phyloP scores from a whole-genome alignment of 306 rosid species.

The Vigna angularis region DNA sequence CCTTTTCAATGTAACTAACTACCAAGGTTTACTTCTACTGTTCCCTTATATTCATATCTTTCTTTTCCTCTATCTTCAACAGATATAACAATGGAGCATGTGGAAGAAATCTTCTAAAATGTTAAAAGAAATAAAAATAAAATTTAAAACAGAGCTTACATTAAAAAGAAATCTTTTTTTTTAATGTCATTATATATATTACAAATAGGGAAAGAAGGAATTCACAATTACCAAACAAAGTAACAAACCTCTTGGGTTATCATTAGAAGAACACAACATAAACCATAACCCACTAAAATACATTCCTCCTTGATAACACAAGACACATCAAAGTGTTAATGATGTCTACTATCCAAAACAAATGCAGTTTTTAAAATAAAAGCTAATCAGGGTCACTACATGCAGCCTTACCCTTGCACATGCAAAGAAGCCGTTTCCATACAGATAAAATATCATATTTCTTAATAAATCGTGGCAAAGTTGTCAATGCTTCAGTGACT shows the following conservation, averaged over 20 bases:
- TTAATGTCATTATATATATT: background rate
- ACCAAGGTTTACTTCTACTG: slow-evolving; percentile 8
- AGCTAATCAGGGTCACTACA: background rate
- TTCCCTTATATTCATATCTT: slow-evolving; percentile 10
- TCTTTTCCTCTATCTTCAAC: slow-evolving; percentile 1
- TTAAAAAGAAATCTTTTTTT: background rate
- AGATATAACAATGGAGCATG: background rate
- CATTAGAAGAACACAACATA: background rate
- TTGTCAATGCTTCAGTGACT: slow-evolving; percentile 16
- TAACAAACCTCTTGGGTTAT: background rate
- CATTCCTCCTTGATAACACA: background rate
- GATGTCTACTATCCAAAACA: background rate
- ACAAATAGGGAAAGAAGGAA: background rate
- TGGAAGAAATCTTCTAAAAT: slow-evolving; percentile 6
- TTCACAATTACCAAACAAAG: background rate
- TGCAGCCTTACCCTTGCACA: background rate
- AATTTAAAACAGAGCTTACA: slow-evolving; percentile 1
- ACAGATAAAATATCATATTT: background rate
- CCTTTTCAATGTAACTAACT: background rate
- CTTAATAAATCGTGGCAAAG: background rate
- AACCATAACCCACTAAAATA: background rate
- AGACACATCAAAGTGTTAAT: slow-evolving; percentile 12
- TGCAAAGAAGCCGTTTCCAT: background rate
- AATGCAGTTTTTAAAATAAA: background rate
- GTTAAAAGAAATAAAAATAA: slow-evolving; percentile 1